Base-by-base conservation (phyloP, 257 asterid species). In the Solanum paucissectum region DNA sequence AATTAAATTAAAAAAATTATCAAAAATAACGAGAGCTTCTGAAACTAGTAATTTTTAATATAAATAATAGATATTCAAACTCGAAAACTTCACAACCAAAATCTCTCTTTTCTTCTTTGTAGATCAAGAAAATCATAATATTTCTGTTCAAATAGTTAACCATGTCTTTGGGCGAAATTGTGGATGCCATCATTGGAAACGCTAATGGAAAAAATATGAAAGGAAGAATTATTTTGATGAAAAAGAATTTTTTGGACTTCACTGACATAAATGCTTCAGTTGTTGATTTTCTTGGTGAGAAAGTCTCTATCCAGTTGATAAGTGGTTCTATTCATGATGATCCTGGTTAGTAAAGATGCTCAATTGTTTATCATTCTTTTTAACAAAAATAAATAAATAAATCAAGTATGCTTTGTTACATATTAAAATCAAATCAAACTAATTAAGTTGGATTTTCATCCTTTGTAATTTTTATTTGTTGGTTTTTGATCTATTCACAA, bases 211-310 rank as follows among this genome's bases (percentile, higher is more conserved):
- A 33, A 58, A 86, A 88, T 68, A 83, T 88, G 23, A 86, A 33
- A 25, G 90, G 87, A 20, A 77, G 40, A 4, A 71, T 86, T 20
- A 49, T 89, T 34, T 33, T 89, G 83, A 89, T 86, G 90, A 81
- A 79, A 62, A 86, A 81, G 81, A 86, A 81, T 82, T 36, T 81
- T 23, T 34, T 86, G 55, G 89, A 82, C 76, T 36, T 44, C 9
- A 89, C 83, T 55, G 84, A 82, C 75, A n/a, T 86, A 20, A 14
- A 46, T 38, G 77, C 85, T 33, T 49, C 90, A 14, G n/a, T 89
- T 60, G 10, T 73, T 52, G 90, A 86, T 23, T 44, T 86, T 7
- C 66, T 89, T 60, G 89, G 90, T 36, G 76, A 86, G 12, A 87
- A 84, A 7, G 10, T 74, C 9, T 74, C 49, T 21, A 5, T 74